These are phyloP conservation scores for Bolboschoenoplectus hybrid DNA, from an alignment of 202 grass and related monocot genomes.

Conservation along the genomic window DNA sequence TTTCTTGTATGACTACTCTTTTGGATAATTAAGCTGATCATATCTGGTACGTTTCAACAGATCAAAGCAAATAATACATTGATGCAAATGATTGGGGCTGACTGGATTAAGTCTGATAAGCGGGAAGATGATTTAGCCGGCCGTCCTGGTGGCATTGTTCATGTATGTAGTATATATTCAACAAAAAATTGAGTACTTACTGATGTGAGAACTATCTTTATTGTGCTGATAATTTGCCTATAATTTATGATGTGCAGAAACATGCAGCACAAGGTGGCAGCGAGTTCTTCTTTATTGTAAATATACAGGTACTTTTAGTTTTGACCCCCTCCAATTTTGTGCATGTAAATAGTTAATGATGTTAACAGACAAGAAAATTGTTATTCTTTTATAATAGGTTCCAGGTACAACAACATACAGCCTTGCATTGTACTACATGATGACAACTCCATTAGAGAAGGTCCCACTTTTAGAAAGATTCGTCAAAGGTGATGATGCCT, in stretches of 20 bases:
- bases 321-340: not conserved
- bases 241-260: conserved; percentile 68
- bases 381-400: conserved; percentile 55
- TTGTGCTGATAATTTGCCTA: conserved; percentile 1
- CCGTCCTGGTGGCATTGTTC: conserved; percentile 75
- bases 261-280: conserved; percentile 77
- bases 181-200: conserved; percentile 34
- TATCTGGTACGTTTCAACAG: conserved; percentile 51
- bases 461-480: conserved; percentile 89
- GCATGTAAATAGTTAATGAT: conserved; percentile 11
- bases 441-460: conserved; percentile 80
- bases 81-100: conserved; percentile 98
- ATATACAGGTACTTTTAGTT: conserved; percentile 72
- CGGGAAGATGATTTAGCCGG: conserved; percentile 92
- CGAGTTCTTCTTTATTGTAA: conserved; percentile 93
- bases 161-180: conserved; percentile 50
- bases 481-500: conserved; percentile 86
- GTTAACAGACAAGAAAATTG: not conserved
- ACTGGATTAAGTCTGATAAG: conserved; percentile 97
- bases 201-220: conserved; percentile 17
- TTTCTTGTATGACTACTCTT: conserved; percentile 6
- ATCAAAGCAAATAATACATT: conserved; percentile 84
- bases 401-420: conserved; percentile 90
- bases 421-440: conserved; percentile 97
- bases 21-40: conserved; percentile 35